Base-by-base conservation (phyloP, 2,329 filamentous ascomycete species). In the Aspergillus sp. region DNA sequence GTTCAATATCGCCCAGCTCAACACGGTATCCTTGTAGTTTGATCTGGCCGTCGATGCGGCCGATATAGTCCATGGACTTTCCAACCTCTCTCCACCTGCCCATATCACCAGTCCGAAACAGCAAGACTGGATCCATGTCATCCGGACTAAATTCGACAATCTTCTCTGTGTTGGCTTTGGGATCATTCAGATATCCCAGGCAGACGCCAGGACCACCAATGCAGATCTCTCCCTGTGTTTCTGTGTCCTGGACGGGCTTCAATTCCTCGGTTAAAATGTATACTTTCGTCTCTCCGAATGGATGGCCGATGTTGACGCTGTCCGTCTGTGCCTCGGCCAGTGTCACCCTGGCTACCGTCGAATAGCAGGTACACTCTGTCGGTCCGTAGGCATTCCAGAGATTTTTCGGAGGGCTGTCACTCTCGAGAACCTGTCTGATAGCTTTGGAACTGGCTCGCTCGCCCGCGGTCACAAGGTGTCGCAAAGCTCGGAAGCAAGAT, bases 1-100 rank as follows among this genome's bases (percentile, higher is more conserved):
- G 83, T 62, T 95, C 89, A 51, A 95, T 91, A 48, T 95, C 90
- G 46, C 83, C 83, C 35, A 95, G 80, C 69, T 95, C 90, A 52
- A 95, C 90, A 40, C 90, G 78, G 73, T 94, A 95, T 1, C 90
- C 89, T 37, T 90, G 83, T 50, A 95, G 88, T 73, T 95, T 95
- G 71, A 95, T 85, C 62, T 95, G 89, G 49, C 83, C 76, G 57
- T 95, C 89, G 19, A 79, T 80, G 40, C 90, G 77, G 8, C 90
- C 90, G 5, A 85, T 81, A 57, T 79, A 85, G 52, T 83, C 82
- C 5, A 86, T 82, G 49, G 82, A 80, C 11, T 85, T 86, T 5
- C 73, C 69, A 37, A 27, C 12, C 36, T 11, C 19, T 8, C 31
- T 13, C n/a, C 39, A 27, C 10, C 39, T 9, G 31, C 26, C 39